Evolutionary conservation across 1,284 basidiomycete species (phyloP), one percentile per base, ranked within the genome.

Genomic region (Rhodotorula sp.): DNA sequence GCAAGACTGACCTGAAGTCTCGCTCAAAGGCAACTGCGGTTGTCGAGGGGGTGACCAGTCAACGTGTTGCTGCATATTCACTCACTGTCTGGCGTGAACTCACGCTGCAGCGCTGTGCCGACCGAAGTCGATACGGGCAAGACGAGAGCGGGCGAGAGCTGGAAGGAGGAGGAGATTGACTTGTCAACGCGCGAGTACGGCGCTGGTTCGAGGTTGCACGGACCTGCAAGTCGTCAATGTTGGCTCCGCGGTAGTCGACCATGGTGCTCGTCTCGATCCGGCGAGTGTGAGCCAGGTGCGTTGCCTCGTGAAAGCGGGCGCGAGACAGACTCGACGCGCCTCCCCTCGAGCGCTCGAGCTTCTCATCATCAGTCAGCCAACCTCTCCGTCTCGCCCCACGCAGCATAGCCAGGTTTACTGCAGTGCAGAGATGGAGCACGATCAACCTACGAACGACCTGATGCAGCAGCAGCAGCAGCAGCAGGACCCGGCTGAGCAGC

Each of bases 141-240:
- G n/a, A 67, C 64, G 46, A 66, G 63, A 5, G 68, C 66, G 24
- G 68, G 71, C 22, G 68, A 68, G 57, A 70, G 56, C 66, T 71
- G 66, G 2, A 48, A 18, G 24, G 14, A 17, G 24, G 14, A 17
- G 0, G 49, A 4, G 5, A 37, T 2, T 7, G 12, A 4, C 20
- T 44, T 24, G 46, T 10, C 20, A 15, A 24, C 29, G 60, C 22
- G 17, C n/a, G 29, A 26, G 15, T 3, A 44, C 20, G 18, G 48
- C 22, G 24, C 20, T 37, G 33, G 29, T 12, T 10, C 7, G 26
- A 12, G 46, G 29, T 48, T 20, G 26, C 6, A 44, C 56, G 56
- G 37, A 67, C 69, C 55, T 73, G 72, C 0, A 73, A 49, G 37
- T 73, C 72, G 59, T 73, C 72, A 14, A 73, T 69, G 17, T 59